phyloP scores from a whole-genome alignment of 129 eudicot genomes.

The Silybum marianum region DNA sequence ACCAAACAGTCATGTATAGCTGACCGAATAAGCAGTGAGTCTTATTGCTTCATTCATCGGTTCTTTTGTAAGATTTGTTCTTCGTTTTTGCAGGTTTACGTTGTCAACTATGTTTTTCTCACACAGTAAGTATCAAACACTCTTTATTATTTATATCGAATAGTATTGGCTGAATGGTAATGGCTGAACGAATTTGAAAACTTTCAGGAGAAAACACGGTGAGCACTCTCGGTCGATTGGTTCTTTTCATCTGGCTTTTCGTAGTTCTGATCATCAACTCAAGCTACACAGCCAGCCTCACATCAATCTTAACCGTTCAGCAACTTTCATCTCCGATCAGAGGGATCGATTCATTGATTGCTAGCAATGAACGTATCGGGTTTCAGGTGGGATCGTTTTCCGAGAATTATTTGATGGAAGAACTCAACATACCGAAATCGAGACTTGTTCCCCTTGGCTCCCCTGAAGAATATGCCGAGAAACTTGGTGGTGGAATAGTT shows the following conservation, averaged over 20 bases:
- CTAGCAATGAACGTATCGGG: slow-evolving; percentile 65
- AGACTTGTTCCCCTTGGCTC: slow-evolving; percentile 78
- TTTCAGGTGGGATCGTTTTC: slow-evolving; percentile 89
- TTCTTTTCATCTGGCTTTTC: slow-evolving; percentile 83
- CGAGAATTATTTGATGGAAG: slow-evolving; percentile 64
- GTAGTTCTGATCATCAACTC: slow-evolving; percentile 84
- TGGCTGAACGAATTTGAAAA: not conserved
- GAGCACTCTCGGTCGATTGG: slow-evolving; percentile 87
- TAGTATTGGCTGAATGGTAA: slow-evolving; percentile 10
- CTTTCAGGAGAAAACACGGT: slow-evolving; percentile 93
- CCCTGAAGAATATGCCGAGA: slow-evolving; percentile 79
- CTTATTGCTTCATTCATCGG: not conserved
- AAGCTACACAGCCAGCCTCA: slow-evolving; percentile 97
- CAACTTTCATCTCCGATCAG: slow-evolving; percentile 73
- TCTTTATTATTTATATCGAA: not conserved
- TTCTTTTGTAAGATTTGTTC: slow-evolving; percentile 6
- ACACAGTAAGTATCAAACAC: slow-evolving; percentile 66
- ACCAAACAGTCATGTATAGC: too few species aligned
- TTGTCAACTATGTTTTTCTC: slow-evolving; percentile 88
- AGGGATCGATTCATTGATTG: slow-evolving; percentile 71
- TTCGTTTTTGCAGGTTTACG: slow-evolving; percentile 72
- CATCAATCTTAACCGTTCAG: slow-evolving; percentile 88
- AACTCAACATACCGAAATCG: slow-evolving; percentile 68
- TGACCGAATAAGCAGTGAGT: too few species aligned
- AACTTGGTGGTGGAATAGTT: slow-evolving; percentile 60